Percentiles rank a stretch among this genome's conserved stretches.
Evolutionary conservation across 768 basidiomycete genomes (phyloP).

Genomic region (Hygrocybe punicea): DNA sequence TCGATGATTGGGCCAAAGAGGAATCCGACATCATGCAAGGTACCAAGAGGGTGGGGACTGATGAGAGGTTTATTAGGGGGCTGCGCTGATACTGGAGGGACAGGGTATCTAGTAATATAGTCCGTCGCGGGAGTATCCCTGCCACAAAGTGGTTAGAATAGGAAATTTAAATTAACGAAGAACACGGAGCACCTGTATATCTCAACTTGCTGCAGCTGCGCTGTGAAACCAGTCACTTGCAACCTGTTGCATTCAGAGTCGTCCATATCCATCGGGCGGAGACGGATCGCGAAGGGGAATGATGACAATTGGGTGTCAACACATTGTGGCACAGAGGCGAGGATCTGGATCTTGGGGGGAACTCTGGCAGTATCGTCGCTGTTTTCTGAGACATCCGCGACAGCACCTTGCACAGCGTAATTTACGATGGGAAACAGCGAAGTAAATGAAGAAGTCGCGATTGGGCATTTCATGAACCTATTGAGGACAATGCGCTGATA

Average conservation of each 20-base stretch:
- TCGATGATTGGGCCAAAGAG: conserved; percentile 21
- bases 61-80: conserved; percentile 62
- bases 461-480: conserved; percentile 50
- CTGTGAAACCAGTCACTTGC: conserved; percentile 51
- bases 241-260: conserved; percentile 51
- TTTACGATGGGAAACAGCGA: conserved; percentile 35
- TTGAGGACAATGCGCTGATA: conserved; percentile 44
- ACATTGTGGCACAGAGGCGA: conserved; percentile 59
- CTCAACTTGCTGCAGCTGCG: conserved; percentile 64
- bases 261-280: conserved; percentile 54
- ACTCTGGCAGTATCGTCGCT: conserved; percentile 47
- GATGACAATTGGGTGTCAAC: conserved; percentile 44
- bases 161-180: background rate
- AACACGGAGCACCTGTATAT: conserved; percentile 53
- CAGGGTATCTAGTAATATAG: conserved; percentile 47
- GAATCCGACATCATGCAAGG: conserved; percentile 49
- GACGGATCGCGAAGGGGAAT: conserved; percentile 55
- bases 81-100: conserved; percentile 55
- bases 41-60: conserved; percentile 52
- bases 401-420: conserved; percentile 45
- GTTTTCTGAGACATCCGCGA: conserved; percentile 13
- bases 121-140: conserved; percentile 44
- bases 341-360: conserved; percentile 59
- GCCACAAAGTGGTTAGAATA: conserved; percentile 4
- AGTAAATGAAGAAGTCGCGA: conserved; percentile 32